Evolutionary conservation across 441 rosid genomes (phyloP).

Genomic region (Erodium chrysanthum): DNA sequence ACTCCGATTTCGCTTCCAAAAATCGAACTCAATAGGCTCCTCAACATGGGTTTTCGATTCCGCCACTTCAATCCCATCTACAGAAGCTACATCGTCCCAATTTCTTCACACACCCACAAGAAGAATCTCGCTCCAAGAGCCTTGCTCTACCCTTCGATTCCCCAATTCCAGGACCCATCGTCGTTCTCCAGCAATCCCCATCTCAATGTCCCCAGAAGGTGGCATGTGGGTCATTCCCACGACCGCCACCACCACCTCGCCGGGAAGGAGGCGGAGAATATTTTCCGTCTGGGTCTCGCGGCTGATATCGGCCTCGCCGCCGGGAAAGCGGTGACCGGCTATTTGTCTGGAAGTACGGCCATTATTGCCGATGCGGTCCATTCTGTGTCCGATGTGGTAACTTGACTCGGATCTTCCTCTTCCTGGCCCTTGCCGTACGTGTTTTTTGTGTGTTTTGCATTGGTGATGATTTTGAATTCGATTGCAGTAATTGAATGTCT

Average conservation of each 20-base stretch:
- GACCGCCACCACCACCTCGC: slow-evolving; percentile 25
- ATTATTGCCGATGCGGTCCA: slow-evolving; percentile 64
- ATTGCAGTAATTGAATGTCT: background rate
- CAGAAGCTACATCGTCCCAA: slow-evolving; percentile 30
- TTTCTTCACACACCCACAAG: slow-evolving; percentile 18
- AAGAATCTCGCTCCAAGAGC: slow-evolving; percentile 6
- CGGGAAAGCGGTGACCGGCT: slow-evolving; percentile 54
- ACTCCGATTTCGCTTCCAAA: background rate
- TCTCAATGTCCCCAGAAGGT: slow-evolving; percentile 40
- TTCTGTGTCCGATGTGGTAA: slow-evolving; percentile 58
- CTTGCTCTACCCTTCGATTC: slow-evolving; percentile 11
- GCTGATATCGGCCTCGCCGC: slow-evolving; percentile 46
- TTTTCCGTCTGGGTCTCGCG: slow-evolving; percentile 68
- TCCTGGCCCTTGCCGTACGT: background rate
- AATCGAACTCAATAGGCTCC: background rate
- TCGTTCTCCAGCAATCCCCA: slow-evolving; percentile 17
- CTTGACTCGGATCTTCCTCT: background rate
- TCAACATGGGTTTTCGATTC: slow-evolving; percentile 43
- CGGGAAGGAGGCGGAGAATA: slow-evolving; percentile 45
- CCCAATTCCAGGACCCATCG: slow-evolving; percentile 20
- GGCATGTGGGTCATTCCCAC: slow-evolving; percentile 58
- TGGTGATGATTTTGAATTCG: no score
- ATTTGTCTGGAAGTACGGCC: slow-evolving; percentile 56
- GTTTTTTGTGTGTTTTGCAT: background rate
- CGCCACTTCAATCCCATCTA: slow-evolving; percentile 25